Conservation (phyloP, 2,329 filamentous ascomycete species). For the Epichloe sibirici region DNA sequence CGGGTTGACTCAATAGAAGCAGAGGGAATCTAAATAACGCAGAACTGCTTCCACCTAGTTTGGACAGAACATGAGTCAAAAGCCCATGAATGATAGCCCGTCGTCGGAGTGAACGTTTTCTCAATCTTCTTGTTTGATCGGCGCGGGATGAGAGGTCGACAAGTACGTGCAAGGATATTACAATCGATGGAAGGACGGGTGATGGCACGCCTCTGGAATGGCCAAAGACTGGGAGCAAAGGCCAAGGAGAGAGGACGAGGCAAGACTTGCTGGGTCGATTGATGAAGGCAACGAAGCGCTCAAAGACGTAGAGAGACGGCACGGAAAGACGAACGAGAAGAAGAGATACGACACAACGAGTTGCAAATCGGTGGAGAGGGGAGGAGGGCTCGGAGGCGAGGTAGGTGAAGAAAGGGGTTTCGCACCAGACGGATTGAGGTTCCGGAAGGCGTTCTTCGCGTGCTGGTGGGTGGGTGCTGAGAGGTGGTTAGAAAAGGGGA, state of each 20-base stretch:
- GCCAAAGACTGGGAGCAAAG: slow-evolving; percentile 7
- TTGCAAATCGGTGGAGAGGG: slow-evolving; percentile 4
- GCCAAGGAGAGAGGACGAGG: slow-evolving; percentile 10
- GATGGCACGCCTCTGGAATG: slow-evolving; percentile 14
- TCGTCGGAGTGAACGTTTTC: background rate
- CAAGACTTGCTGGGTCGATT: slow-evolving; percentile 13
- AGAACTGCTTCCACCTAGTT: slow-evolving; percentile 15
- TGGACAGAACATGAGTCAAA: slow-evolving; percentile 18
- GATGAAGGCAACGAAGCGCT: slow-evolving; percentile 15
- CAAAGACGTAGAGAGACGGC: slow-evolving; percentile 6
- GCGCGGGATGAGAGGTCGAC: background rate
- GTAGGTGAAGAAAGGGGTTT: slow-evolving; percentile 20
- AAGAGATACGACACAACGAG: slow-evolving; percentile 8
- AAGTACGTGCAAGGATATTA: slow-evolving; percentile 14
- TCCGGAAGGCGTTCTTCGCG: slow-evolving; percentile 9
- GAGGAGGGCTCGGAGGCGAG: slow-evolving; percentile 12
- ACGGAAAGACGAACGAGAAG: slow-evolving; percentile 12
- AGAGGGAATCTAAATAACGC: slow-evolving; percentile 21
- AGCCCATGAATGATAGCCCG: slow-evolving; percentile 3
- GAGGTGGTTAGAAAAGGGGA: slow-evolving; percentile 13
- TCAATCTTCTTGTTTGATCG: background rate
- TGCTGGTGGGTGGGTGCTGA: slow-evolving; percentile 13
- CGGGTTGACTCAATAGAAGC: slow-evolving; percentile 14
- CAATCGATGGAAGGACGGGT: slow-evolving; percentile 12
- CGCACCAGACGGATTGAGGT: slow-evolving; percentile 9